Percentiles rank a stretch among this genome's conserved stretches.
Evolutionary conservation across 257 asterid species (phyloP).

Genomic region (Lycium ferocissimum): DNA sequence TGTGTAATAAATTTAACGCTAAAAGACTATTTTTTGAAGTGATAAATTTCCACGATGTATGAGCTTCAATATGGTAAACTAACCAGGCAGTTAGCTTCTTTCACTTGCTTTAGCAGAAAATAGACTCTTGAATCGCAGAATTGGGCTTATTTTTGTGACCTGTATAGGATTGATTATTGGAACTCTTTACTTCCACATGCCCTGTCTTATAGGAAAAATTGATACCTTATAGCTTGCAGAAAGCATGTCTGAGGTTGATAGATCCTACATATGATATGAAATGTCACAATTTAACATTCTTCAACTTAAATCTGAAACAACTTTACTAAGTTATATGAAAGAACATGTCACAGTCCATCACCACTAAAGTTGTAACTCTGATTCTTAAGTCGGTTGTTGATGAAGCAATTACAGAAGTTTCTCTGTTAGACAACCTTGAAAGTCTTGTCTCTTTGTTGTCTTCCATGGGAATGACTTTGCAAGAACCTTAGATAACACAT

Average conservation of each 20-base stretch:
- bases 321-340: background rate
- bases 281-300: background rate
- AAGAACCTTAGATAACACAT: constrained; percentile 27
- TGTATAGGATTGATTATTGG: constrained; percentile 4
- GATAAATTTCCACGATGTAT: background rate
- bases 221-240: constrained; percentile 14
- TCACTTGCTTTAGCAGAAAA: background rate
- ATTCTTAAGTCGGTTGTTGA: background rate
- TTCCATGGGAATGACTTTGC: constrained; percentile 32
- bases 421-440: constrained; percentile 18
- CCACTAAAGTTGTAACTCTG: background rate
- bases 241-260: background rate
- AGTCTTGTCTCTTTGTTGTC: constrained; percentile 24
- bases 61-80: background rate
- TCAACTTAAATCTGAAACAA: background rate
- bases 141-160: constrained; percentile 7
- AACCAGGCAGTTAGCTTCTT: constrained; percentile 1
- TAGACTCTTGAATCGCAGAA: background rate
- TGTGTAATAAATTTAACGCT: background rate
- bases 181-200: background rate
- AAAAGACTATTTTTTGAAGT: background rate
- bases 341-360: background rate
- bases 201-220: background rate
- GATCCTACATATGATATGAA: background rate
- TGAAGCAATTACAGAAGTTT: background rate